phyloP scores from a whole-genome alignment of 805 yeast genomes.

The Suhomyces canberraensis region DNA sequence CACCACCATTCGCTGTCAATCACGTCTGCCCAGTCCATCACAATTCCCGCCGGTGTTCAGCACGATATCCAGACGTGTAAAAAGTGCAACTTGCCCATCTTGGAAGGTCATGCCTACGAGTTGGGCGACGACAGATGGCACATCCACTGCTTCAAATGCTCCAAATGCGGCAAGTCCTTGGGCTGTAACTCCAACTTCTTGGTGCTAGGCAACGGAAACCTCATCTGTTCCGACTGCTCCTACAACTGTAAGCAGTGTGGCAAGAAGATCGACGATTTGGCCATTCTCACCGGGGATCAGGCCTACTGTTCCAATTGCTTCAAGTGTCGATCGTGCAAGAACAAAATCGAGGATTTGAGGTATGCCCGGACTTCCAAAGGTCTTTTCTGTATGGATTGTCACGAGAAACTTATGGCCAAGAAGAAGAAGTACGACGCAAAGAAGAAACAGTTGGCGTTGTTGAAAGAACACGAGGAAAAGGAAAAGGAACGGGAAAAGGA shows the following conservation, averaged over 20 bases:
- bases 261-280: conserved; percentile 86
- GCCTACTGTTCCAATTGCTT: conserved; percentile 92
- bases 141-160: conserved; percentile 85
- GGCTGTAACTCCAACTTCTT: conserved; percentile 88
- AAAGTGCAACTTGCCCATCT: conserved; percentile 48
- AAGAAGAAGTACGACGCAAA: conserved; percentile 61
- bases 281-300: conserved; percentile 90
- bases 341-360: conserved; percentile 78
- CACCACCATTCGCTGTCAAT: neutral
- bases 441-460: conserved; percentile 32
- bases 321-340: conserved; percentile 83
- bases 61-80: conserved; percentile 32
- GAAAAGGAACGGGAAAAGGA: conserved; percentile 9
- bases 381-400: conserved; percentile 88
- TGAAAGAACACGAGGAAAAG: conserved; percentile 22
- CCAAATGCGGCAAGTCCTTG: conserved; percentile 71
- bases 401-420: conserved; percentile 74
- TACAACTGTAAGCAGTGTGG: conserved; percentile 84
- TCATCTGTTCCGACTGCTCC: conserved; percentile 90
- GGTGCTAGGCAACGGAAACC: conserved; percentile 87
- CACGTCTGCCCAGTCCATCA: conserved; percentile 3
- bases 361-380: conserved; percentile 95
- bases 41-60: conserved; percentile 1
- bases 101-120: conserved; percentile 93
- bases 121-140: conserved; percentile 96